Conservation (phyloP, 2,329 filamentous ascomycete genomes). For the Cadophora luteo-olivacea region DNA sequence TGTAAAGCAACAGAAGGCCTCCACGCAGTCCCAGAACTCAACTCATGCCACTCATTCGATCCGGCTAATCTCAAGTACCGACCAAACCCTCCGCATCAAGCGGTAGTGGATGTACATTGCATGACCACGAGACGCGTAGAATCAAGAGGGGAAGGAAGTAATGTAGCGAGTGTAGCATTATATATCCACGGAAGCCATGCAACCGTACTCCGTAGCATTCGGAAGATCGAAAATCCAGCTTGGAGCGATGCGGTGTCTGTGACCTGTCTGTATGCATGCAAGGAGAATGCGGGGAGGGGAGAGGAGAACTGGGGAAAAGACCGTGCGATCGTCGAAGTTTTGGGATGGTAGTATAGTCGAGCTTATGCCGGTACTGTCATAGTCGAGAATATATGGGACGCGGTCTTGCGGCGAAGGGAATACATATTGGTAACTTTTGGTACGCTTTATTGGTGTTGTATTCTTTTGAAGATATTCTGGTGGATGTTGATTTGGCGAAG, state of each 20-base stretch:
- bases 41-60: not conserved
- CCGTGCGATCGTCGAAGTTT: not conserved
- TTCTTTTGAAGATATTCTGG: not conserved
- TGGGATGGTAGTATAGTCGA: not conserved
- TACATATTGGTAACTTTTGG: too few species aligned
- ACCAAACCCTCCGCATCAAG: not conserved
- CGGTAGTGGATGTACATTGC: not conserved
- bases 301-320: not conserved
- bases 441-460: not conserved
- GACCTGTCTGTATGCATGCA: not conserved
- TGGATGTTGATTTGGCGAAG: not conserved
- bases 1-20: too few species aligned
- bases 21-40: not conserved
- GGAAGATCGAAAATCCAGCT: constrained; percentile 15
- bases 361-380: not conserved
- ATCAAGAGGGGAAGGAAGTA: not conserved
- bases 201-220: constrained; percentile 3
- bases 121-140: constrained; percentile 7
- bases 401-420: not conserved
- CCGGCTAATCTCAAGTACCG: constrained; percentile 17
- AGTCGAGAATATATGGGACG: not conserved
- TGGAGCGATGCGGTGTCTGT: not conserved
- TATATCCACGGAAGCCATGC: constrained; percentile 2
- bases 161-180: not conserved
- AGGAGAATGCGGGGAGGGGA: not conserved